These are phyloP conservation scores for Chlorella vulgaris DNA, from an alignment of 139 green algal species.

Conservation along the genomic window DNA sequence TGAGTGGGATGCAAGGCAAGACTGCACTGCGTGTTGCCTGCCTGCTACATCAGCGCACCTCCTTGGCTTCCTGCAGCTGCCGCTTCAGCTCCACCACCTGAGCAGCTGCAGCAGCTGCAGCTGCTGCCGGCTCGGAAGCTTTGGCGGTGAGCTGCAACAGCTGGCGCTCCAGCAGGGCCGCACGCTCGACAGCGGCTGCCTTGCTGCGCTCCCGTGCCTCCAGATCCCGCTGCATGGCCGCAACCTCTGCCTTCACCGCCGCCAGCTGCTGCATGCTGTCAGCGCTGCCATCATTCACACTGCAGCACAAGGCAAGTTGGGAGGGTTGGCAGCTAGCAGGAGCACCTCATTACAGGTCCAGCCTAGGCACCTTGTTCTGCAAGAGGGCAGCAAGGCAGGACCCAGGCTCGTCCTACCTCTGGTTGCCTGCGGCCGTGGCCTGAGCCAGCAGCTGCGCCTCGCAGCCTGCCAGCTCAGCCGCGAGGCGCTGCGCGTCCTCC, in stretches of 20 bases:
- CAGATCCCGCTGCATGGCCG: neutral
- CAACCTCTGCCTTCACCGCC: neutral
- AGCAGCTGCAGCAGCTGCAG: neutral
- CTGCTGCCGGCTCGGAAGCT: neutral
- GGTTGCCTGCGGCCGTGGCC: conserved; percentile 4
- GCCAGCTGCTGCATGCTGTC: neutral
- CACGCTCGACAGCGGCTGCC: neutral
- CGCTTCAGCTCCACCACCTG: neutral
- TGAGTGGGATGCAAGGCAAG: no score
- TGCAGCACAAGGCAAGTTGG: neutral
- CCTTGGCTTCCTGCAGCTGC: neutral
- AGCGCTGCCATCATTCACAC: neutral
- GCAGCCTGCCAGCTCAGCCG: neutral
- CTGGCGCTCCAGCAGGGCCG: neutral
- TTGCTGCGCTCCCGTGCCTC: neutral
- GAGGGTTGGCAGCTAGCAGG: neutral
- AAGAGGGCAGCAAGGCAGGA: neutral
- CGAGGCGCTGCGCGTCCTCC: conserved; percentile 3
- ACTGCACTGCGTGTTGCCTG: no score
- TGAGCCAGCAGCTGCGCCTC: conserved; percentile 5
- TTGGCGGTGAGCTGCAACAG: neutral
- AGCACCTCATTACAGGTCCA: neutral
- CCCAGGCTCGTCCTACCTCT: neutral
- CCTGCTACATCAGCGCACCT: conserved; percentile 12
- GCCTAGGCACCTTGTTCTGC: neutral